phyloP scores from a whole-genome alignment of 2,329 filamentous ascomycete genomes.

The Aspergillus phoenicis region DNA sequence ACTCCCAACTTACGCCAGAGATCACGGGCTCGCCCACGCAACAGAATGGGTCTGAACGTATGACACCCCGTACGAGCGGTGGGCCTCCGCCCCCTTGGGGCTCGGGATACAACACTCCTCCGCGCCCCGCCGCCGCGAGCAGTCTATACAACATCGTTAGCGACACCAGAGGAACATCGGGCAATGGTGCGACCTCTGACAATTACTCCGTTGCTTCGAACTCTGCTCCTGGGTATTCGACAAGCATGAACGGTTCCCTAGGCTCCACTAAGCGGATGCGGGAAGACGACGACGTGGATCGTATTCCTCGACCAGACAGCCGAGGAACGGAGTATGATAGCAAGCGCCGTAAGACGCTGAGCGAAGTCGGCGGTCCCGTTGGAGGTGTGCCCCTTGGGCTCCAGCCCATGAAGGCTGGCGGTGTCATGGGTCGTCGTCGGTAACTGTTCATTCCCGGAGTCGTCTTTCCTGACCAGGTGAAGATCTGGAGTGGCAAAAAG shows the following conservation, averaged over 20 bases:
- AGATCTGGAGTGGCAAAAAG: not conserved
- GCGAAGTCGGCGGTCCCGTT: conserved; percentile 58
- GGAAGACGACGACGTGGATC: conserved; percentile 67
- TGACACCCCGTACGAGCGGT: conserved; percentile 78
- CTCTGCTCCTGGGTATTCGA: conserved; percentile 55
- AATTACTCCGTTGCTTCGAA: conserved; percentile 70
- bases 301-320: conserved; percentile 66
- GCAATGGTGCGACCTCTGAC: conserved; percentile 68
- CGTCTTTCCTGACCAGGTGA: not conserved
- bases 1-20: conserved; percentile 76
- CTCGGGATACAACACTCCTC: conserved; percentile 76
- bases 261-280: conserved; percentile 63
- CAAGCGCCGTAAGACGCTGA: conserved; percentile 79
- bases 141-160: conserved; percentile 89
- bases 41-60: conserved; percentile 77
- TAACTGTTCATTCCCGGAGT: conserved; percentile 24
- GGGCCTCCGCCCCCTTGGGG: conserved; percentile 74
- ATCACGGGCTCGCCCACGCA: conserved; percentile 80
- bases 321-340: conserved; percentile 62
- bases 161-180: conserved; percentile 67
- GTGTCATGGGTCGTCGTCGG: conserved; percentile 43
- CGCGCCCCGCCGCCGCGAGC: conserved; percentile 70
- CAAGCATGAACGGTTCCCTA: conserved; percentile 68
- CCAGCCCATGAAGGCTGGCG: conserved; percentile 49
- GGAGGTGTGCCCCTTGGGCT: conserved; percentile 41